Base-by-base conservation (phyloP, 768 basidiomycete genomes). In the Clitopilus passeckerianus region DNA sequence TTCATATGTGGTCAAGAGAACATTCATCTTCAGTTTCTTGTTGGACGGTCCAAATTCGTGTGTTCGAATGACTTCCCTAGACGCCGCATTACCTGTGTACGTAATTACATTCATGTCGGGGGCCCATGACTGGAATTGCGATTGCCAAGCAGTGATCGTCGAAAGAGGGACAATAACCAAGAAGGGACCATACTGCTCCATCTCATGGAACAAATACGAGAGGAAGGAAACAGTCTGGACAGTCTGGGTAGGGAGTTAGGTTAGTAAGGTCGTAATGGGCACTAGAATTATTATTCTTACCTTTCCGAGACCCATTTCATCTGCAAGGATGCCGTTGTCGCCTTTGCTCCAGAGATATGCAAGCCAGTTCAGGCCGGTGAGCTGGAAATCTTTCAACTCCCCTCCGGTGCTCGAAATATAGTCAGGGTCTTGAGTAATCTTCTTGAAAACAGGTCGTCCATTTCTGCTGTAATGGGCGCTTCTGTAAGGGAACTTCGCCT, bases 251-350 rank as follows among this genome's bases (percentile, higher is more conserved):
- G 15, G 10, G 60, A n/a, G 60, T 18, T 6, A 34, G 1, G 1
- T 50, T 22, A 64, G 59, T 52, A 52, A 34, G 5, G 57, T 52
- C 58, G n/a, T 0, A 34, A 53, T 34, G n/a, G 20, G 22, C 53
- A 24, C 33, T 37, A 60, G 16, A 9, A 64, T 23, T 53, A 5
- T 61, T 34, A 65, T 52, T n/a, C n/a, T n/a, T 62, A 90, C 83
- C 85, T 99, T 99, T 57, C 97, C 97, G 23, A 99, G 89, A 71
- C 97, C 97, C 97, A 98, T 99, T 81, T 99, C 97, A 68, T 99
- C 97, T 0, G 97, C 97, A 34, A 99, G 77, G 60, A 99, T 97
- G 18, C 97, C 97, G 69, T 98, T 98, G 66, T 96, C 90, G 8
- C 92, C 92, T 65, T 93, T 86, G 64, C 84, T 87, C 97, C 97